Evolutionary conservation across 2,329 filamentous ascomycete species (phyloP).

Genomic region (Neoarthrinium moseri): DNA sequence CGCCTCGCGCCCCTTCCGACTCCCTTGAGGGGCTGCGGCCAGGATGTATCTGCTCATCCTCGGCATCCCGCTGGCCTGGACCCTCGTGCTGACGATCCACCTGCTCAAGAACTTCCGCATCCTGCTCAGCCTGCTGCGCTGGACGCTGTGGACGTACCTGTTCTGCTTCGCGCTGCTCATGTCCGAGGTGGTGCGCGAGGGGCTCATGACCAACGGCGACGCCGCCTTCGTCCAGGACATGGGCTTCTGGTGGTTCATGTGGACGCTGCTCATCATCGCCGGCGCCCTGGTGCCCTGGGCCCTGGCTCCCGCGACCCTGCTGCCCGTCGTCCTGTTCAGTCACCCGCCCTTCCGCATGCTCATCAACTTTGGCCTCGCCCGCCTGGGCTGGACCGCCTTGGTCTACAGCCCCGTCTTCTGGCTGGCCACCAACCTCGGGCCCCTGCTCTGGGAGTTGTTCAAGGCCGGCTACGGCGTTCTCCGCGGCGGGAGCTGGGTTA

Average conservation of each 20-base stretch:
- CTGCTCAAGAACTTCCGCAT: slow-evolving; percentile 17
- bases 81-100: slow-evolving; percentile 18
- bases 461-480: not conserved
- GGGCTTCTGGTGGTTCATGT: slow-evolving; percentile 17
- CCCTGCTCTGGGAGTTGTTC: not conserved
- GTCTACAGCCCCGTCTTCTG: slow-evolving; percentile 5
- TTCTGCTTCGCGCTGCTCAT: slow-evolving; percentile 18
- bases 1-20: too few species aligned
- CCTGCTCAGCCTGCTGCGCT: slow-evolving; percentile 19
- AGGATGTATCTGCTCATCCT: slow-evolving; percentile 18
- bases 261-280: slow-evolving; percentile 16
- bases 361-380: slow-evolving; percentile 7
- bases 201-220: slow-evolving; percentile 16
- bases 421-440: not conserved
- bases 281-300: slow-evolving; percentile 4
- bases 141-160: slow-evolving; percentile 19
- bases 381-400: slow-evolving; percentile 8
- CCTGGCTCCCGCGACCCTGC: slow-evolving; percentile 1
- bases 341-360: slow-evolving; percentile 7
- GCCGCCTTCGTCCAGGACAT: slow-evolving; percentile 16
- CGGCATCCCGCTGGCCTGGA: slow-evolving; percentile 17
- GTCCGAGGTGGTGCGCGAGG: slow-evolving; percentile 18
- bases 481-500: not conserved
- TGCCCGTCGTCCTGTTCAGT: slow-evolving; percentile 8
- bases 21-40: too few species aligned